Evolutionary conservation across 768 basidiomycete species (phyloP).

Genomic region (Suillus alpinus): DNA sequence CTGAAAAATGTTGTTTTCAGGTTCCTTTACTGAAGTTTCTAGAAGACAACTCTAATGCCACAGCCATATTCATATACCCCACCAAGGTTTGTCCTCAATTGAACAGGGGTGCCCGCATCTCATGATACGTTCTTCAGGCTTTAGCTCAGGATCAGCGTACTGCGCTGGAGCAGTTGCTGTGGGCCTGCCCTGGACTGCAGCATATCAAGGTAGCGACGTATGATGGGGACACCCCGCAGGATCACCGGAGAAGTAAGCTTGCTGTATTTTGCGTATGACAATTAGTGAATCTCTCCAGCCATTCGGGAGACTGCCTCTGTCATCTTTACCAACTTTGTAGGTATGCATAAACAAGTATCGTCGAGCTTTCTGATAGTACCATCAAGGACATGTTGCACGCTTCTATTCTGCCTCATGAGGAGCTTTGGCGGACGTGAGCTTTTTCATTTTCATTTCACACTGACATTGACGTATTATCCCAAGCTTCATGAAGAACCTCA

Average conservation of each 20-base stretch:
- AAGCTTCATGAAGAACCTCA: conserved; percentile 76
- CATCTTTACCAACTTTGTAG: conserved; percentile 89
- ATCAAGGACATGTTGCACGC: conserved; percentile 80
- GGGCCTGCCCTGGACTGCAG: conserved; percentile 57
- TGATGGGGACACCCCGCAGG: conserved; percentile 84
- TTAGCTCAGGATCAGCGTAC: conserved; percentile 84
- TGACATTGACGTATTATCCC: conserved; percentile 5
- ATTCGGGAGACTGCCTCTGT: conserved; percentile 75
- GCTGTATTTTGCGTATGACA: background rate
- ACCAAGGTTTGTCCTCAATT: conserved; percentile 57
- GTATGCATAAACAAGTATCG: conserved; percentile 12
- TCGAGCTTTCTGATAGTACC: background rate
- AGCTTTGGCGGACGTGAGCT: conserved; percentile 69
- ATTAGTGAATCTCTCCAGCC: conserved; percentile 30
- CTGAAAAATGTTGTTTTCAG: conserved; percentile 31
- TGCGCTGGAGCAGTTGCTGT: conserved; percentile 66
- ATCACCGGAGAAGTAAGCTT: conserved; percentile 53
- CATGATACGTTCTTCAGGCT: conserved; percentile 44
- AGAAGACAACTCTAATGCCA: conserved; percentile 57
- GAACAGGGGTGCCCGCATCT: background rate
- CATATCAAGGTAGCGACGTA: conserved; percentile 71
- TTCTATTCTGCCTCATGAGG: conserved; percentile 82
- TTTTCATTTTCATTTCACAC: background rate
- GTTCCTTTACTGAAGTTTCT: conserved; percentile 68
- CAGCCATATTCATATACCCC: conserved; percentile 84